Evolutionary conservation across 371 early-diverging fungal species (phyloP), one percentile per base, ranked within the genome.

Genomic region (Encephalitozoon cuniculi): DNA sequence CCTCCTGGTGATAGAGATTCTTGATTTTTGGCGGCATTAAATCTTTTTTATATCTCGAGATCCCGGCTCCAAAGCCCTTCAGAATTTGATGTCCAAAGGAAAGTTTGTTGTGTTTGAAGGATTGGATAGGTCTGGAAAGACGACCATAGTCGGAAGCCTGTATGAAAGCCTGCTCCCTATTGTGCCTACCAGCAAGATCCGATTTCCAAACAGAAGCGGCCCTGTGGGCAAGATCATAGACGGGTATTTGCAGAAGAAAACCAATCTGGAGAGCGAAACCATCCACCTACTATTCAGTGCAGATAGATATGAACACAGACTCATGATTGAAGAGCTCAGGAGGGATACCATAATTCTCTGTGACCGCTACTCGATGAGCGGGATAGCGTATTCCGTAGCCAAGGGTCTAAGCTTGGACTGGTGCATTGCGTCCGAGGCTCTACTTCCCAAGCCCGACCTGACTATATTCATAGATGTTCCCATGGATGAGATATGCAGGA

Each of bases 281-380:
- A 89, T 94, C 26, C 97, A 97, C 81, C 82, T 96, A 8, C 86
- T 96, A 39, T 99, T 96, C 82, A 91, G 94, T 25, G 94, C 93
- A 2, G 97, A 99, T 86, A 89, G 91, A 65, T 91, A 90, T 87
- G 90, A 90, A 75, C 70, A 89, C 87, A 68, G 64, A 23, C 12
- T 41, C 5, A 66, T 66, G 40, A 54, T 79, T 18, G 69, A 77
- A 39, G 43, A 66, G 9, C 43, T 74, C 4, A 32, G 52, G 32
- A 43, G 65, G 21, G 46, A 64, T 25, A 52, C 0, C n/a, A 63
- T 90, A 8, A 73, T 95, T 21, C 86, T 98, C 4, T 91, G 93
- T 3, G 99, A 97, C 85, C 88, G 98, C 64, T 99, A 99, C 82
- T 92, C 93, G 0, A 94, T 91, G 77, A 94, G 95, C 2, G 98